phyloP scores from a whole-genome alignment of 108 stramenopile species.

The Hondaea fermentalgiana region DNA sequence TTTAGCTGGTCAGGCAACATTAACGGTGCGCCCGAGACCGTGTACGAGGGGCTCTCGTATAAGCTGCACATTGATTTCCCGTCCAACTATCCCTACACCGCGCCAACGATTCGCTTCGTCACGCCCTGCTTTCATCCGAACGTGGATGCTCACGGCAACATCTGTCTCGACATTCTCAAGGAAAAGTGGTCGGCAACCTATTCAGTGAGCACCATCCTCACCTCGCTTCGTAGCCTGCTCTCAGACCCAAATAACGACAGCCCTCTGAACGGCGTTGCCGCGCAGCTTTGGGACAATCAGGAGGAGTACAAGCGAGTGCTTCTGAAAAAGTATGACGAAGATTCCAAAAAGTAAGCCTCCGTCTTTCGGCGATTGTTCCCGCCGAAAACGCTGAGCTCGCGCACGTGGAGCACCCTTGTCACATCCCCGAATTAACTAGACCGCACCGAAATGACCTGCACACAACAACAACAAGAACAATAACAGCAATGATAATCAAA shows the following conservation, averaged over 20 bases:
- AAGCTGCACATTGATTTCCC: constrained; percentile 43
- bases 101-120: constrained; percentile 86
- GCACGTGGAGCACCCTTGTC: no score
- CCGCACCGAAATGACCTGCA: no score
- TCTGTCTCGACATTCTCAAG: constrained; percentile 91
- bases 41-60: constrained; percentile 43
- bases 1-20: constrained; percentile 45
- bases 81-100: constrained; percentile 91
- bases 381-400: no score
- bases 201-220: constrained; percentile 94
- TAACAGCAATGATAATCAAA: no score
- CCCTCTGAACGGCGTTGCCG: constrained; percentile 88
- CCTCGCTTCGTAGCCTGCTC: constrained; percentile 90
- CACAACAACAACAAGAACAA: no score
- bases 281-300: constrained; percentile 90
- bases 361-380: no score
- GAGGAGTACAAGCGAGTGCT: constrained; percentile 95
- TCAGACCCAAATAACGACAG: constrained; percentile 97
- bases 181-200: constrained; percentile 99
- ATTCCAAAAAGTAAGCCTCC: not conserved
- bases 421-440: no score
- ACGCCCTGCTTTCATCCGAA: constrained; percentile 99
- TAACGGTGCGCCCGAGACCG: constrained; percentile 33
- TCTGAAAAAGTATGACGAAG: constrained; percentile 25
- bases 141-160: constrained; percentile 43